Percentiles rank a stretch among this genome's conserved stretches.
phyloP scores from a whole-genome alignment of 345 rosid species.

The Cardamine chenopodiifolia region DNA sequence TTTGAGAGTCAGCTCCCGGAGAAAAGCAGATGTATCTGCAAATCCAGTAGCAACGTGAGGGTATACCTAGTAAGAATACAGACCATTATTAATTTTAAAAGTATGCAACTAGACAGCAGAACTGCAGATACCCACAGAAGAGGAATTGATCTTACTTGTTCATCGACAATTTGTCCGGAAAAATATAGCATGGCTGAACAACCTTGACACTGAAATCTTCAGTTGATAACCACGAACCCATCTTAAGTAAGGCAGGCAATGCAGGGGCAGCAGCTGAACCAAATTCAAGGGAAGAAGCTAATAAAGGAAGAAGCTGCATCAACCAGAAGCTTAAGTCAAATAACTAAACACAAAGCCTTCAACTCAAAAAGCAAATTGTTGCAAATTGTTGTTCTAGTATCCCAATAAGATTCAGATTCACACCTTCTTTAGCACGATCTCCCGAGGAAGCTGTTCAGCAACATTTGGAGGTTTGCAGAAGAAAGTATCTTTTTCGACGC shows the following conservation, averaged over 20 bases:
- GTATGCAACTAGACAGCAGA: not conserved
- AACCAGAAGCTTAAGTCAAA: conserved; percentile 44
- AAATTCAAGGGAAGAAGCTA: conserved; percentile 97
- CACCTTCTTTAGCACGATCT: conserved; percentile 93
- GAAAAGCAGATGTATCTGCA: conserved; percentile 88
- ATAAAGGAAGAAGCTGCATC: conserved; percentile 89
- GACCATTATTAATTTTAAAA: conserved; percentile 4
- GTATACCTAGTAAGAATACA: conserved; percentile 62
- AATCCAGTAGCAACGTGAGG: conserved; percentile 95
- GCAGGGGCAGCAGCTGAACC: conserved; percentile 99
- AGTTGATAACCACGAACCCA: conserved; percentile 92
- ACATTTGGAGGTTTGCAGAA: conserved; percentile 96
- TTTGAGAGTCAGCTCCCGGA: conserved; percentile 95
- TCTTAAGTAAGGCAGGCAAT: conserved; percentile 82
- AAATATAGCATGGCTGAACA: conserved; percentile 21
- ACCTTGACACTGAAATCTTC: conserved; percentile 95
- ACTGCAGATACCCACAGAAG: conserved; percentile 11
- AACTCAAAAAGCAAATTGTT: conserved; percentile 21
- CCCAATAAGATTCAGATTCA: conserved; percentile 35
- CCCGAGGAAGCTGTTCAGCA: conserved; percentile 98
- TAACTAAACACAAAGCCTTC: conserved; percentile 27
- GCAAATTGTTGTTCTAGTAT: conserved; percentile 32
- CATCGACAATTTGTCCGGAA: conserved; percentile 85
- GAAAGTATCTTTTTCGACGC: conserved; percentile 93
- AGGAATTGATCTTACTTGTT: conserved; percentile 62